These are phyloP conservation scores for Populus euphratica DNA, from an alignment of 345 rosid species.

Conservation along the genomic window DNA sequence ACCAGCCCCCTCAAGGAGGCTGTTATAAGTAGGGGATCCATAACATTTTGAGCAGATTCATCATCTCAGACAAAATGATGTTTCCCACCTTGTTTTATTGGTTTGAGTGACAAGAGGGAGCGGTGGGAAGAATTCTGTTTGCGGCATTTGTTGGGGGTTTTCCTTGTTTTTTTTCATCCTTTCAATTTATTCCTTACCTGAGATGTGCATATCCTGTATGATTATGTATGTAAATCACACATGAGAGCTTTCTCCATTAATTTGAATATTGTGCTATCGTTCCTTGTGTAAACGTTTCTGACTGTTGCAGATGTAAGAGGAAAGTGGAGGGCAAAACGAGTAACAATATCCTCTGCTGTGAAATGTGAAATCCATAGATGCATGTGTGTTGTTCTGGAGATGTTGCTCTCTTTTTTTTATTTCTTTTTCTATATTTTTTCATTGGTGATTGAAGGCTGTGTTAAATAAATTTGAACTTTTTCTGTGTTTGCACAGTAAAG, in stretches of 20 bases:
- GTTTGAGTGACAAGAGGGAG: background rate
- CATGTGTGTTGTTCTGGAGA: background rate
- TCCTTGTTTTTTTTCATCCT: conserved; percentile 2
- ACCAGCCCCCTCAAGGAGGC: conserved; percentile 87
- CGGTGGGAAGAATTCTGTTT: conserved; percentile 16
- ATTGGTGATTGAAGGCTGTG: background rate
- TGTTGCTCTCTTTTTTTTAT: background rate
- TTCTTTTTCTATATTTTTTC: too few species aligned
- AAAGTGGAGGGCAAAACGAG: background rate
- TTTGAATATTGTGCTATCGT: conserved; percentile 10
- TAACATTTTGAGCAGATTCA: conserved; percentile 30
- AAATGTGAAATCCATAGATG: background rate
- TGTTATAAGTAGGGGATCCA: conserved; percentile 47
- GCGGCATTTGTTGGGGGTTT: conserved; percentile 8
- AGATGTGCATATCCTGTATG: conserved; percentile 38
- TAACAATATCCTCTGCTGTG: background rate
- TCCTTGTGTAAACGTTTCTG: background rate
- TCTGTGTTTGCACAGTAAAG: background rate
- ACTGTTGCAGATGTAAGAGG: background rate
- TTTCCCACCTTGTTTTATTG: conserved; percentile 4
- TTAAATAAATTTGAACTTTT: too few species aligned
- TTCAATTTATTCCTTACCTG: conserved; percentile 25
- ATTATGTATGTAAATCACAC: conserved; percentile 36
- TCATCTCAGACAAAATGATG: conserved; percentile 1
- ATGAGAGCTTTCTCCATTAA: conserved; percentile 18